Percentiles rank a stretch among this genome's conserved stretches.
These are phyloP conservation scores for Coemansia pectinata DNA, from an alignment of 192 early-diverging fungal species.

Conservation along the genomic window DNA sequence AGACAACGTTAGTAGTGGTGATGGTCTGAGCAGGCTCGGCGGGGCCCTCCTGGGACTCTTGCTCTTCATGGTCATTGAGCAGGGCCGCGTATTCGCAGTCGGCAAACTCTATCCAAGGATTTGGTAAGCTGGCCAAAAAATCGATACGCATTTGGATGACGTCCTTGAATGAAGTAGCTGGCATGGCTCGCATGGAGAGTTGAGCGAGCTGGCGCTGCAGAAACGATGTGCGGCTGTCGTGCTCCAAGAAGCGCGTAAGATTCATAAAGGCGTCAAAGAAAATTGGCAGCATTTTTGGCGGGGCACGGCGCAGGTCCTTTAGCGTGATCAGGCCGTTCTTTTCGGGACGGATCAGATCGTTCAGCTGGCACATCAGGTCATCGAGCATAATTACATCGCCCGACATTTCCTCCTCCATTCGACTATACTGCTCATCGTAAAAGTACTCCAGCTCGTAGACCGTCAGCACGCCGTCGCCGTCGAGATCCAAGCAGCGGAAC, in stretches of 20 bases:
- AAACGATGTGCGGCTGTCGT: conserved; percentile 52
- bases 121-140: conserved; percentile 51
- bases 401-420: conserved; percentile 61
- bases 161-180: conserved; percentile 33
- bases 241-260: conserved; percentile 50
- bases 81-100: conserved; percentile 55
- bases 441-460: conserved; percentile 85
- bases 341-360: conserved; percentile 50
- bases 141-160: conserved; percentile 52
- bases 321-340: conserved; percentile 50
- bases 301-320: conserved; percentile 43
- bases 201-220: conserved; percentile 53
- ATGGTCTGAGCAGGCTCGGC: neutral
- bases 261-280: conserved; percentile 59
- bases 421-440: conserved; percentile 78
- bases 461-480: conserved; percentile 83
- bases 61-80: conserved; percentile 45
- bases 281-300: conserved; percentile 33
- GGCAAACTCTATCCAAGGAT: conserved; percentile 56
- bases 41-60: conserved; percentile 6
- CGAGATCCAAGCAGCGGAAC: conserved; percentile 92
- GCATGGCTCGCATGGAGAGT: conserved; percentile 49
- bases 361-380: conserved; percentile 57
- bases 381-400: conserved; percentile 52
- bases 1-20: neutral